These are phyloP conservation scores for Ceratorhiza oryzae-sativae DNA, from an alignment of 1,284 basidiomycete species.

Conservation along the genomic window DNA sequence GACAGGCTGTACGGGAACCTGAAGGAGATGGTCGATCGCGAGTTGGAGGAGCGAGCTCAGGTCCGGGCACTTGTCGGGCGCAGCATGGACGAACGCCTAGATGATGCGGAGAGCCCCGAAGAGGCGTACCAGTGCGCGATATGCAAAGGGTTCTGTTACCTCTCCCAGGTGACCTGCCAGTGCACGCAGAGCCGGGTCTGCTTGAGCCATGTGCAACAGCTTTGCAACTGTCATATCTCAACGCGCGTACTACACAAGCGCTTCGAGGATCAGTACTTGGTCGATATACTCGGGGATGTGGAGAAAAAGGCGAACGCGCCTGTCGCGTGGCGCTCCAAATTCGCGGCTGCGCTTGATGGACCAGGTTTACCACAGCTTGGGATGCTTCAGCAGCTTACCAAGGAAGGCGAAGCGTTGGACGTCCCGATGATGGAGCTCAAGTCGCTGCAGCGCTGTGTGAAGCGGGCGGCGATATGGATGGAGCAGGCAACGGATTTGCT, in stretches of 20 bases:
- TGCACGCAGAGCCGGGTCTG: conserved; percentile 83
- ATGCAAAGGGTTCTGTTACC: conserved; percentile 96
- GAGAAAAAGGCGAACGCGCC: conserved; percentile 78
- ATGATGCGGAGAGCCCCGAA: conserved; percentile 84
- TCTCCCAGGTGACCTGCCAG: conserved; percentile 86
- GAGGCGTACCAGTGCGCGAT: conserved; percentile 94
- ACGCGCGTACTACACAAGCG: conserved; percentile 77
- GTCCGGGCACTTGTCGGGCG: conserved; percentile 59
- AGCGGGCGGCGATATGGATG: conserved; percentile 83
- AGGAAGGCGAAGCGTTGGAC: conserved; percentile 87
- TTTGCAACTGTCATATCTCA: conserved; percentile 72
- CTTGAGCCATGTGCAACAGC: conserved; percentile 79
- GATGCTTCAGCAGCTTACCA: conserved; percentile 75
- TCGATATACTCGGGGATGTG: conserved; percentile 70
- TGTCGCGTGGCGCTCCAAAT: conserved; percentile 73
- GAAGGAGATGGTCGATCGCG: conserved; percentile 88
- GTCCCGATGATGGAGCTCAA: conserved; percentile 75
- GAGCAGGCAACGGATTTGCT: conserved; percentile 61
- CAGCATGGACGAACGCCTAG: conserved; percentile 69
- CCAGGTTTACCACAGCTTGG: conserved; percentile 76
- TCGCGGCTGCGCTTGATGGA: conserved; percentile 71
- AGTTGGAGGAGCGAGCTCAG: conserved; percentile 70
- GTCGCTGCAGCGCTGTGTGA: conserved; percentile 79
- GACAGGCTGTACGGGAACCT: conserved; percentile 82
- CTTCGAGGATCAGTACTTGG: conserved; percentile 81